Base-by-base conservation (phyloP, 768 basidiomycete species). In the Pulveroboletus sp. region DNA sequence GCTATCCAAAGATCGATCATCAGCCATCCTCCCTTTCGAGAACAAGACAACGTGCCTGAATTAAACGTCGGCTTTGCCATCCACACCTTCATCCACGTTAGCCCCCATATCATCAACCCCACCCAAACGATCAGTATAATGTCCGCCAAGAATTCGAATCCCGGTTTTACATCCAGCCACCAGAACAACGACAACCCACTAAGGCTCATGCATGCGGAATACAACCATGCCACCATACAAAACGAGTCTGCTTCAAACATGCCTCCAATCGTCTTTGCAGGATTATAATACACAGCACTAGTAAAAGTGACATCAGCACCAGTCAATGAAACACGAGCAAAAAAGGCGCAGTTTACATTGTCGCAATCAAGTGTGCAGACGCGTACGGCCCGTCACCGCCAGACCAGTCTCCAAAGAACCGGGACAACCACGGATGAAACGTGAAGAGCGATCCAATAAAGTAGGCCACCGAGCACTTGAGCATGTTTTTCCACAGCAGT, bases 401-500 rank as follows among this genome's bases (percentile, higher is more conserved):
- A 9, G 74, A 71, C 51, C 78, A 55, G 61, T 84, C 80, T 5
- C 83, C 77, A 51, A 94, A 76, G 40, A 89, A 67, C 8, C 75
- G 74, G 10, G 93, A 84, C 12, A 99, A 74, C 21, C 73, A 71
- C 0, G 89, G 84, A 4, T 83, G 82, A 62, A 92, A 98, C 2
- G 97, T 99, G 76, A 98, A 99, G 11, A 97, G 74, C 0, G 90
- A 92, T 5, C 79, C 94, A 45, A 97, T 69, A 56, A 91, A 82
- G 68, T 99, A 99, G 0, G 94, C 89, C 16, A 97, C 72, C 2
- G 85, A 78, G 70, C 97, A 99, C 71, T 98, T 97, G 55, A 95
- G 69, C 37, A 97, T 80, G 60, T 90, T 91, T 34, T 80, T 78
- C 48, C 82, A 75, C 24, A 85, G 51, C 16, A 77, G 54, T 3